A percentile compares a stretch with the other conserved stretches of the same genome.
Conservation (phyloP, 805 yeast species). For the Candida wancherniae region DNA sequence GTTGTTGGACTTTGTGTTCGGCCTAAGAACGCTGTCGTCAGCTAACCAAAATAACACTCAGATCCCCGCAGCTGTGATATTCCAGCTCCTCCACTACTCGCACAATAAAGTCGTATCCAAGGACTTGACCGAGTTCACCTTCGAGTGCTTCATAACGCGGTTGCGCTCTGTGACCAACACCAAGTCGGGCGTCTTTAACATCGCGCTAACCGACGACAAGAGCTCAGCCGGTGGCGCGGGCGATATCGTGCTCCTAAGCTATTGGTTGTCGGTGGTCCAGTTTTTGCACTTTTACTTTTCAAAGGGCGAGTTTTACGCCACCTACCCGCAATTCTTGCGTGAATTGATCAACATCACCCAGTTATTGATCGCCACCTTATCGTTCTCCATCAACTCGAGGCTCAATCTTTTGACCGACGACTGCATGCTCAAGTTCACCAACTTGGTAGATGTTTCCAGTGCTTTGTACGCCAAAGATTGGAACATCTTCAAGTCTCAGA, state of each 20-base stretch:
- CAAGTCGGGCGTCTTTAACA: conserved; percentile 52
- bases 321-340: conserved; percentile 56
- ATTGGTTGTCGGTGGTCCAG: conserved; percentile 82
- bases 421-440: conserved; percentile 69
- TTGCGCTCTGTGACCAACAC: conserved; percentile 57
- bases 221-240: conserved; percentile 34
- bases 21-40: conserved; percentile 36
- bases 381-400: conserved; percentile 61
- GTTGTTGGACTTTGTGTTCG: conserved; percentile 45
- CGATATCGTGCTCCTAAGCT: conserved; percentile 69
- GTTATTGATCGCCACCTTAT: conserved; percentile 59
- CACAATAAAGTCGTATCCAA: conserved; percentile 52
- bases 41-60: conserved; percentile 43
- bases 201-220: conserved; percentile 23
- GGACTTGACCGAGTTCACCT: conserved; percentile 52
- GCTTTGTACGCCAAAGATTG: conserved; percentile 70
- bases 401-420: conserved; percentile 55
- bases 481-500: conserved; percentile 47
- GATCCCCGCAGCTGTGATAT: conserved; percentile 65
- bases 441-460: conserved; percentile 76
- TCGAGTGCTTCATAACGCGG: conserved; percentile 57
- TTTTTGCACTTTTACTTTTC: conserved; percentile 72
- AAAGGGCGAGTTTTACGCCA: conserved; percentile 54
- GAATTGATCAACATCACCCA: conserved; percentile 51
- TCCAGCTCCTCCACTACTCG: conserved; percentile 67